Evolutionary conservation across 192 early-diverging fungal genomes (phyloP), one percentile per base, ranked within the genome.

Genomic region (Dimargaris xerosporica): DNA sequence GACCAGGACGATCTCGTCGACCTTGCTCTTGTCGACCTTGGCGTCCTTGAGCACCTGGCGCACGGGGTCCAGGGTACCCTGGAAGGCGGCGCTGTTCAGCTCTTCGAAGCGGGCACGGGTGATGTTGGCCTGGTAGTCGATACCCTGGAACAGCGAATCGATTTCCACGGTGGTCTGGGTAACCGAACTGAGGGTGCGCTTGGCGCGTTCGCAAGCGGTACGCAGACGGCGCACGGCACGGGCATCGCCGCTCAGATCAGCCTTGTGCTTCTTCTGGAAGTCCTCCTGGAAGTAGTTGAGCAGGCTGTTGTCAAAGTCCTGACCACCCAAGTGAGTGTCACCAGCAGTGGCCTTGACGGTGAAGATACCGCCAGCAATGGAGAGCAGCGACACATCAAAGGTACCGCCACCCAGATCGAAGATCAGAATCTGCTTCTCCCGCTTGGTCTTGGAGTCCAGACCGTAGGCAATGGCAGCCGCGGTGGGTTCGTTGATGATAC

Each of bases 401-500:
- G 91, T 95, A 82, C 93, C 91, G 73, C 93, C 93, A 68, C 93
- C 94, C 58, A 98, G 83, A 84, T 98, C 94, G 79, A 93, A 98
- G 67, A 98, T 89, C 68, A 96, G 85, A 64, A 96, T 87, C 79
- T 93, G 93, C 74, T 82, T 82, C 80, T 95, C 91, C 65, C 90
- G 88, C 23, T 39, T 70, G 34, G 2, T 7, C 86, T 93, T 94
- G 86, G 95, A 95, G 83, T 99, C 94, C 63, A 96, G 81, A 81
- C 93, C 94, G 72, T 96, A 99, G 69, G 96, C 96, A 71, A 99
- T 96, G 69, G 96, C 96, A 29, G 96, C 96, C 50, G 96, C 93
- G 53, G 96, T 96, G 65, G 96, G 93, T 81, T 98, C 96, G 85
- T 96, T 96, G 81, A 96, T 96, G 82, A 99, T 99, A 80, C 96